Evolutionary conservation across 2,329 filamentous ascomycete species (phyloP).

Genomic region (Cytospora schulzeri): DNA sequence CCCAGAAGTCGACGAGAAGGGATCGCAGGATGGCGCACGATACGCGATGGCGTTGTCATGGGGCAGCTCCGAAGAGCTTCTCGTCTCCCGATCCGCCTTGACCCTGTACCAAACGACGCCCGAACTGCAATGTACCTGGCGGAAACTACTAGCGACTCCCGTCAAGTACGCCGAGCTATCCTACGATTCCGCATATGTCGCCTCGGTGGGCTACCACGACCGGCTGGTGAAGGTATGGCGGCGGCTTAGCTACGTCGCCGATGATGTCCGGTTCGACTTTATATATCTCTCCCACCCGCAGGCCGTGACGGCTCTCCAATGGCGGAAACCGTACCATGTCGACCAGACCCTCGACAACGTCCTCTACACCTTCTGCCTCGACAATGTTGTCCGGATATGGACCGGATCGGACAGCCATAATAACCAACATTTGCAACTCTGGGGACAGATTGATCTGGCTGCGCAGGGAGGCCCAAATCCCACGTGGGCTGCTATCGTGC

Average conservation of each 20-base stretch:
- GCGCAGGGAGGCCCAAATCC: conserved; percentile 46
- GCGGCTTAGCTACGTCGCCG: conserved; percentile 77
- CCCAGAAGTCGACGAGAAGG: conserved; percentile 35
- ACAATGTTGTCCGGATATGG: conserved; percentile 83
- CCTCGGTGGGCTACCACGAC: conserved; percentile 77
- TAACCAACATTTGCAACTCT: conserved; percentile 73
- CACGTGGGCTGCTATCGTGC: conserved; percentile 78
- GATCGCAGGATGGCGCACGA: conserved; percentile 39
- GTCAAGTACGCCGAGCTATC: conserved; percentile 78
- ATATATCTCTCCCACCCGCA: conserved; percentile 85
- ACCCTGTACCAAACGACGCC: conserved; percentile 64
- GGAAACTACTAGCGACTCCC: conserved; percentile 70
- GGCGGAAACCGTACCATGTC: conserved; percentile 76
- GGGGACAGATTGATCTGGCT: conserved; percentile 77
- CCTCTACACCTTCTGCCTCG: conserved; percentile 84
- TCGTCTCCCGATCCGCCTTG: conserved; percentile 72
- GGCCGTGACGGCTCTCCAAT: conserved; percentile 79
- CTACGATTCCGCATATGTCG: conserved; percentile 84
- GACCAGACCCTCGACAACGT: conserved; percentile 84
- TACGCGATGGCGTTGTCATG: conserved; percentile 68
- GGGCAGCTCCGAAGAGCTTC: conserved; percentile 82
- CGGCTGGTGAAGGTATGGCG: conserved; percentile 91
- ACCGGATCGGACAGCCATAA: conserved; percentile 72
- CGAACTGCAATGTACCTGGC: conserved; percentile 67
- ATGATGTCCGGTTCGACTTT: conserved; percentile 86